phyloP scores from a whole-genome alignment of 2,329 filamentous ascomycete species.

The Juglanconis sp. region DNA sequence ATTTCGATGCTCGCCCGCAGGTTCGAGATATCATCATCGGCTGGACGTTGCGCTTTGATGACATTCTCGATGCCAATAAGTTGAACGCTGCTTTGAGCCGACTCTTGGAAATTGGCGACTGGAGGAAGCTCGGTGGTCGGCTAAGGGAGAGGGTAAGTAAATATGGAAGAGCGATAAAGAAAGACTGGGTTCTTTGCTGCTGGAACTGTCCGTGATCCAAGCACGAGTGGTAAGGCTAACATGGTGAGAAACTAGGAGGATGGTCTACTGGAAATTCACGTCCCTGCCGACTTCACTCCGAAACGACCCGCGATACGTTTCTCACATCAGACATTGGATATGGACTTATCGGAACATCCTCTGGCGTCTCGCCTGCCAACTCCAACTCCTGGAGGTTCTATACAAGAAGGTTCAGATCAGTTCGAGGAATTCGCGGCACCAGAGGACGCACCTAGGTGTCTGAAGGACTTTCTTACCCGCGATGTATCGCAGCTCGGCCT shows the following conservation, averaged over 20 bases:
- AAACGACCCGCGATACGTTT: constrained; percentile 38
- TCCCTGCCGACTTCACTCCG: constrained; percentile 27
- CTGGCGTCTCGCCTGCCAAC: constrained; percentile 35
- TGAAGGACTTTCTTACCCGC: constrained; percentile 37
- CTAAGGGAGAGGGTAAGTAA: constrained; percentile 35
- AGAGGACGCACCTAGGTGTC: constrained; percentile 24
- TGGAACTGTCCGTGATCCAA: not conserved
- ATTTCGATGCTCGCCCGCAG: constrained; percentile 28
- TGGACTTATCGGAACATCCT: constrained; percentile 39
- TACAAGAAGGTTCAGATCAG: constrained; percentile 26
- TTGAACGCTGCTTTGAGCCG: constrained; percentile 33
- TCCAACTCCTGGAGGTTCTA: constrained; percentile 25
- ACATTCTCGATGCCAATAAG: constrained; percentile 39
- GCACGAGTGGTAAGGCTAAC: not conserved
- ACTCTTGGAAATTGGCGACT: constrained; percentile 39
- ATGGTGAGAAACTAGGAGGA: constrained; percentile 7
- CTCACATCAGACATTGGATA: constrained; percentile 33
- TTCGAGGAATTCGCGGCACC: constrained; percentile 26
- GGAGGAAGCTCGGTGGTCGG: constrained; percentile 44
- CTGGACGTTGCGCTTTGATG: constrained; percentile 36
- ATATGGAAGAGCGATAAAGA: too few relatives aligned
- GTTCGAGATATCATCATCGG: constrained; percentile 26
- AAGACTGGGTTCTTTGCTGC: constrained; percentile 11
- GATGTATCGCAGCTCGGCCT: constrained; percentile 46
- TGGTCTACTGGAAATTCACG: constrained; percentile 30